Evolutionary conservation across 768 basidiomycete genomes (phyloP).

Genomic region (Mycena vitilis): DNA sequence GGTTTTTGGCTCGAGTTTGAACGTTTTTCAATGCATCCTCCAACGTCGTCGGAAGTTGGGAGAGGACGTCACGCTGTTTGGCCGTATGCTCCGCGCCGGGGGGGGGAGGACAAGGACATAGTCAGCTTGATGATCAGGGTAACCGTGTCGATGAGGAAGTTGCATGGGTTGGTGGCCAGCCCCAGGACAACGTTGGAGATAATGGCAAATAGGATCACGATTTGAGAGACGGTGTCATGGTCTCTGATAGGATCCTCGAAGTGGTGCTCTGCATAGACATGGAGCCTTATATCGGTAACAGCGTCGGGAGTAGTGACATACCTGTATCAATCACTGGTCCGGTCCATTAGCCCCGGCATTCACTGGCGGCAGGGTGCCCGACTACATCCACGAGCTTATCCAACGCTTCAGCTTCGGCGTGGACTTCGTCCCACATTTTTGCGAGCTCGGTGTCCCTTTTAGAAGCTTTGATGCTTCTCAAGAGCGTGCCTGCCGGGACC

Average conservation of each 20-base stretch:
- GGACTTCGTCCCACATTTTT: constrained; percentile 21
- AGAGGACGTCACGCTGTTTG: constrained; percentile 29
- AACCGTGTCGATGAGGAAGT: constrained; percentile 34
- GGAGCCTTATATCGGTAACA: neutral
- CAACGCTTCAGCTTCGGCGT: constrained; percentile 23
- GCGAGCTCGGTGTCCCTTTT: constrained; percentile 20
- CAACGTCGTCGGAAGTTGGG: constrained; percentile 28
- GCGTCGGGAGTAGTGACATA: constrained; percentile 13
- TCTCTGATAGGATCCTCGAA: constrained; percentile 30
- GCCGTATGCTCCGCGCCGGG: constrained; percentile 19
- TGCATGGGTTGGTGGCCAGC: constrained; percentile 27
- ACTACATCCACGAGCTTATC: constrained; percentile 30
- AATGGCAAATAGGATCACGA: constrained; percentile 26
- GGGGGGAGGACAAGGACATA: constrained; percentile 23
- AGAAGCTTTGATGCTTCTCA: constrained; percentile 25
- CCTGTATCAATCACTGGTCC: constrained; percentile 23
- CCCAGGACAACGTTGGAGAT: constrained; percentile 30
- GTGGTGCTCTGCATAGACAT: constrained; percentile 30
- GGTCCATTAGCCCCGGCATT: constrained; percentile 15
- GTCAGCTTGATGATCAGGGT: constrained; percentile 33
- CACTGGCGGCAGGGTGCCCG: constrained; percentile 18
- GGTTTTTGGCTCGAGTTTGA: constrained; percentile 34
- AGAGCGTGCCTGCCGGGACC: constrained; percentile 25
- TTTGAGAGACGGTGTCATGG: constrained; percentile 26
- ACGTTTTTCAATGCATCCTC: constrained; percentile 27